Conservation (phyloP, 192 early-diverging fungal genomes). For the Backusella parvicylindrica region DNA sequence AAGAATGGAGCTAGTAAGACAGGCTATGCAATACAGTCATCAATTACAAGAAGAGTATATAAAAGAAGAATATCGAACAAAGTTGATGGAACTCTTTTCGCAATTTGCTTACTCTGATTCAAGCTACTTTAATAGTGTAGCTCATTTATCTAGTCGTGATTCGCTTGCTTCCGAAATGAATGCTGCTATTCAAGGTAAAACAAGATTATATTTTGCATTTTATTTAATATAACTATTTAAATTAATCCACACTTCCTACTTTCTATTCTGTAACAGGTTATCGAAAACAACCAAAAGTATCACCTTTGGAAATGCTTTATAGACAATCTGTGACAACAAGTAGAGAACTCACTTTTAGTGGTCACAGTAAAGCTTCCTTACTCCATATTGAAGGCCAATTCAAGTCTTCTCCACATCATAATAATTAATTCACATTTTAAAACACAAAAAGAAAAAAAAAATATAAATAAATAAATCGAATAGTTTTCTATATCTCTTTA, state of each 20-base stretch:
- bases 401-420: slow-evolving; percentile 7
- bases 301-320: slow-evolving; percentile 41
- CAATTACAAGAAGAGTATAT: slow-evolving; percentile 54
- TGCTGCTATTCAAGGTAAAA: slow-evolving; percentile 59
- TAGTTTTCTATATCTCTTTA: neutral
- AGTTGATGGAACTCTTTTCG: slow-evolving; percentile 56
- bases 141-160: slow-evolving; percentile 48
- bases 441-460: neutral
- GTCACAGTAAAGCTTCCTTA: slow-evolving; percentile 38
- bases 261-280: neutral
- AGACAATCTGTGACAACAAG: slow-evolving; percentile 33
- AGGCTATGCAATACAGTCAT: slow-evolving; percentile 49
- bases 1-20: slow-evolving; percentile 1
- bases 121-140: slow-evolving; percentile 36
- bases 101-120: slow-evolving; percentile 69
- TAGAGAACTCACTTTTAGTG: slow-evolving; percentile 33
- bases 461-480: neutral
- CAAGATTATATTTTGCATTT: neutral
- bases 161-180: slow-evolving; percentile 65
- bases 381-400: slow-evolving; percentile 45
- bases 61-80: slow-evolving; percentile 12
- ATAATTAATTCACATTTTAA: neutral
- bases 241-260: neutral
- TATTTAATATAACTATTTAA: neutral
- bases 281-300: slow-evolving; percentile 6